A percentile compares a stretch with the other conserved stretches of the same genome.
These are phyloP conservation scores for Cordyceps cicadae DNA, from an alignment of 2,329 filamentous ascomycete species.

Conservation along the genomic window DNA sequence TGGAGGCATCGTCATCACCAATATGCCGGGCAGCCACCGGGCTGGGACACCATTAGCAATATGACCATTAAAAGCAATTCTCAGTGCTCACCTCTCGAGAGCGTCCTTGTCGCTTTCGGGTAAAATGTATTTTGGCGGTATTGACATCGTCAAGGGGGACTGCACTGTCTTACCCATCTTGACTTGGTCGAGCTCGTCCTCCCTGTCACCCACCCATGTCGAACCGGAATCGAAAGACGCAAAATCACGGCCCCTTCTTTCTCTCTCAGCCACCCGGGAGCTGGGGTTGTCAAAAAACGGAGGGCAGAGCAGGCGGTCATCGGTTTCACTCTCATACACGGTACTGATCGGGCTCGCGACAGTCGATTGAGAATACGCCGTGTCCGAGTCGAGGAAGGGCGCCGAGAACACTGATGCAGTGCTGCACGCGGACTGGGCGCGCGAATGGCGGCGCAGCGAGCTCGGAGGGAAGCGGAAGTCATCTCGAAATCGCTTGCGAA, in stretches of 20 bases:
- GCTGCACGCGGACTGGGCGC: slow-evolving; percentile 16
- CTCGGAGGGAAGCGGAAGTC: slow-evolving; percentile 17
- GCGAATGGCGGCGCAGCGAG: slow-evolving; percentile 23
- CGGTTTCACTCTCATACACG: slow-evolving; percentile 24
- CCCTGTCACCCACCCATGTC: slow-evolving; percentile 30
- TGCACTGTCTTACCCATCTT: neutral
- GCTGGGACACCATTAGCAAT: neutral
- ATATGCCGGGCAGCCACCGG: neutral
- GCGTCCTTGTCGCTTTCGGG: neutral
- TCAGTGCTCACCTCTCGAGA: neutral
- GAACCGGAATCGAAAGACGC: slow-evolving; percentile 29
- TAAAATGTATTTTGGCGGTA: neutral
- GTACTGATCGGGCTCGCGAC: slow-evolving; percentile 30
- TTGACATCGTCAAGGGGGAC: neutral
- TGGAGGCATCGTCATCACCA: neutral
- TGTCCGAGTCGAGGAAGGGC: slow-evolving; percentile 31
- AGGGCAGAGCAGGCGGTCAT: neutral
- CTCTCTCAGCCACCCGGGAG: neutral
- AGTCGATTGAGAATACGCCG: slow-evolving; percentile 27
- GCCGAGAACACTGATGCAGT: slow-evolving; percentile 30
- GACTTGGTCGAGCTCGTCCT: slow-evolving; percentile 16
- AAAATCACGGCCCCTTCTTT: slow-evolving; percentile 19
- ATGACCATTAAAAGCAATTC: neutral
- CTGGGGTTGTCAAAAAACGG: neutral
- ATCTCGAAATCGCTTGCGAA: slow-evolving; percentile 19